phyloP scores from a whole-genome alignment of 1,139 yeast species.

The Blastobotrys proliferans region DNA sequence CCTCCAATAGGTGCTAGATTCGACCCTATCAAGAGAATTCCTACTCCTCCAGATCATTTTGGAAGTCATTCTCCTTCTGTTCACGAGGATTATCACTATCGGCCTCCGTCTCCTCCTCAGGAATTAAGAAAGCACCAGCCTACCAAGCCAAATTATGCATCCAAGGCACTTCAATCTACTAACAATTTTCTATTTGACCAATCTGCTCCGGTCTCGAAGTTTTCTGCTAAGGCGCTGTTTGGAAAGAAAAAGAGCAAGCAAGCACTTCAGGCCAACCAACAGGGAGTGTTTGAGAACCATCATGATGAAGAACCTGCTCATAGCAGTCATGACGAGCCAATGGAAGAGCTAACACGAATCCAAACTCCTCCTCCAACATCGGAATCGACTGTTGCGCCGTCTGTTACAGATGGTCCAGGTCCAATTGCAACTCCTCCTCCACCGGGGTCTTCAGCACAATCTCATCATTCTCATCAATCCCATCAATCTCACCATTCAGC shows the following conservation, averaged over 20 bases:
- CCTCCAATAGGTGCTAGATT: too few relatives aligned
- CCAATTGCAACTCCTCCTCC: conserved; percentile 2
- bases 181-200: conserved; percentile 9
- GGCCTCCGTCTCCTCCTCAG: too few relatives aligned
- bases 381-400: background rate
- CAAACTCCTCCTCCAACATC: background rate
- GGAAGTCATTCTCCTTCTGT: too few relatives aligned
- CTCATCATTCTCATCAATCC: background rate
- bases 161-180: conserved; percentile 1
- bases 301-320: background rate
- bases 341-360: too few relatives aligned
- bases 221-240: conserved; percentile 24
- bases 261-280: background rate
- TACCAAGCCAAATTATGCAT: background rate
- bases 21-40: too few relatives aligned
- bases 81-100: too few relatives aligned
- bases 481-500: background rate
- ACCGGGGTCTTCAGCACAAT: background rate
- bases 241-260: conserved; percentile 16
- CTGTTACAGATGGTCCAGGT: background rate
- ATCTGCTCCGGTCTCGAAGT: conserved; percentile 17
- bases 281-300: background rate
- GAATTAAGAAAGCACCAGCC: background rate
- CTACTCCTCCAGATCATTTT: too few relatives aligned
- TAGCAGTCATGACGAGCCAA: background rate